Conservation (phyloP, 169 alveolate genomes). For the Perkinsus olseni region DNA sequence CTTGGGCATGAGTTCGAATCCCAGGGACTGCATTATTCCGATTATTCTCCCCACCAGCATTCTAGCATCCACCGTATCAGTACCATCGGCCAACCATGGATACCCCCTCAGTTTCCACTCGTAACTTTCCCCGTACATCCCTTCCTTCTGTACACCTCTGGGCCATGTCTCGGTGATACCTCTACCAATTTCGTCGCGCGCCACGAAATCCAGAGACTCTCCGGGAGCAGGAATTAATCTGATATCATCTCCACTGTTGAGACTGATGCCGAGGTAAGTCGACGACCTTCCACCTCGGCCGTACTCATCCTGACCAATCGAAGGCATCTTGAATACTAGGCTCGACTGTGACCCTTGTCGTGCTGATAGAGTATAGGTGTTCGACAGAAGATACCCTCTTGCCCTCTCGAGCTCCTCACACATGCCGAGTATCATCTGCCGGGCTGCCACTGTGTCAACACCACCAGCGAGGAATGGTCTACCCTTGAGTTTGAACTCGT, state of each 20-base stretch:
- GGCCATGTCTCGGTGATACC: not conserved
- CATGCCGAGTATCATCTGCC: not conserved
- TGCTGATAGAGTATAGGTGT: not conserved
- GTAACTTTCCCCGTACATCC: not conserved
- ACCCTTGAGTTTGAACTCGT: not conserved
- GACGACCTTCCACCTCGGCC: not conserved
- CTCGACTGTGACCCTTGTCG: not conserved
- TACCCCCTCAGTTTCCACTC: not conserved
- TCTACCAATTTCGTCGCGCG: not conserved
- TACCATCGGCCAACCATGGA: not conserved
- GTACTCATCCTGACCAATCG: not conserved
- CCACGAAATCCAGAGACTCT: not conserved
- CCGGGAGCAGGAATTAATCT: not conserved
- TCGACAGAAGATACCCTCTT: not conserved
- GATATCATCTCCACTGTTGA: not conserved
- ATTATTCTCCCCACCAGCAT: not conserved
- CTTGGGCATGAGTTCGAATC: not conserved
- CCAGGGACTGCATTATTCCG: not conserved
- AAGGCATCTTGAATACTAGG: not conserved
- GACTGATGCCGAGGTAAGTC: not conserved
- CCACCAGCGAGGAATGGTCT: not conserved
- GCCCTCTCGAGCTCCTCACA: not conserved
- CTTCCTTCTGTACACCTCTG: not conserved
- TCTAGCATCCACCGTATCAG: not conserved
- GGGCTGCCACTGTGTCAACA: not conserved